Evolutionary conservation across 257 asterid species (phyloP), one percentile per base, ranked within the genome.

Genomic region (Lycium barbarum): DNA sequence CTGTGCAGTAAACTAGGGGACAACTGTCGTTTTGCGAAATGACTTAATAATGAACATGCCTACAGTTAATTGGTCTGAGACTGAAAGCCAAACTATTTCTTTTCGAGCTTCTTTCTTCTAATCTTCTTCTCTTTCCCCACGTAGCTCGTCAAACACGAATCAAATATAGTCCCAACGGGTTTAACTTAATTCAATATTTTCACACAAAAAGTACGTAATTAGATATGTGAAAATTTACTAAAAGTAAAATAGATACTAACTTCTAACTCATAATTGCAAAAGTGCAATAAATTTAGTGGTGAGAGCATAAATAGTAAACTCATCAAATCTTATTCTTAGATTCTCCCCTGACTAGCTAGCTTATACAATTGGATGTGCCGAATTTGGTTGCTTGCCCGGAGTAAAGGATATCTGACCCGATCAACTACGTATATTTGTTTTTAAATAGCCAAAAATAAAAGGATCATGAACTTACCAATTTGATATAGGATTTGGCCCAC

Each of bases 401-500:
- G 5, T 7, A 20, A 57, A 22, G 8, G 0, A 2, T 15, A 57
- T 17, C 22, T 58, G 9, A 59, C 18, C 3, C 33, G 4, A 59
- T 59, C 33, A n/a, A 18, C 66, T 7, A 59, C 0, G 8, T n/a
- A 59, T 58, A 7, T 26, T 1, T 26, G 0, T 26, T 26, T 26
- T 26, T 0, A 26, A 26, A 26, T 0, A 26, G 33, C 1, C 33
- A 26, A 26, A 26, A 26, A 26, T 26, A 8, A 2, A 22, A 26
- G 1, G 1, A 26, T 11, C 35, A n/a, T 58, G 14, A 20, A 65
- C 43, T 65, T 65, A 65, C 43, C 72, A 3, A 33, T 94, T 94
- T 22, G 92, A 87, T 82, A 90, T 91, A 74, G 97, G 98, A 88
- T 92, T 94, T 62, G 95, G 92, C n/a, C 95, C 98, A 82, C 95